Conservation (phyloP, 306 rosid genomes). For the Citrullus colocynthis region DNA sequence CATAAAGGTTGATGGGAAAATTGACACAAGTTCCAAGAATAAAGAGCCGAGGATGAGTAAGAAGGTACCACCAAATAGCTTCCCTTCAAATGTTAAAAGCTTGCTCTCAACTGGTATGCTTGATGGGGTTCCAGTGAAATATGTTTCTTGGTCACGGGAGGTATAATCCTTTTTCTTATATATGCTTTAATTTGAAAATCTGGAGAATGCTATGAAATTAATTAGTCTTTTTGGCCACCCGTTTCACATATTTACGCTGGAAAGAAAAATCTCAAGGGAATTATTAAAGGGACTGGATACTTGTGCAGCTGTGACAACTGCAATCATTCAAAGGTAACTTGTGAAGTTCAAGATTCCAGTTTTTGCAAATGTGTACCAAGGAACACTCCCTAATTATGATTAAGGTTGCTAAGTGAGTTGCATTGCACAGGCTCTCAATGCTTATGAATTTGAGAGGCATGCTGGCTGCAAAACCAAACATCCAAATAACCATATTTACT, state of each 20-base stretch:
- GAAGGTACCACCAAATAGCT: slow-evolving; percentile 74
- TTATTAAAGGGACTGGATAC: slow-evolving; percentile 87
- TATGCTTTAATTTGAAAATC: background rate
- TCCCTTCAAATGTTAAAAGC: slow-evolving; percentile 96
- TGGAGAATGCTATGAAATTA: background rate
- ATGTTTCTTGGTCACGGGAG: slow-evolving; percentile 91
- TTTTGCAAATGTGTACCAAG: background rate
- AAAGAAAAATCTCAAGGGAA: slow-evolving; percentile 63
- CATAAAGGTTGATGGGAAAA: slow-evolving; percentile 28
- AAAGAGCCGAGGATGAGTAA: slow-evolving; percentile 58
- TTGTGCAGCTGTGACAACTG: slow-evolving; percentile 78
- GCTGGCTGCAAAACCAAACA: slow-evolving; percentile 95
- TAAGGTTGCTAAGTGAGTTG: slow-evolving; percentile 21
- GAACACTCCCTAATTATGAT: background rate
- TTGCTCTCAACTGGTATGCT: slow-evolving; percentile 86
- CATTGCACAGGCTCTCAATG: slow-evolving; percentile 69
- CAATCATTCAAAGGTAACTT: slow-evolving; percentile 56
- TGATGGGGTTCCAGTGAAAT: slow-evolving; percentile 82
- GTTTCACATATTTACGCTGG: slow-evolving; percentile 13
- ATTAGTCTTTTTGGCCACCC: background rate
- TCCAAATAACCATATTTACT: slow-evolving; percentile 90
- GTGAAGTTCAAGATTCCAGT: slow-evolving; percentile 3
- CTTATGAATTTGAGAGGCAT: slow-evolving; percentile 92
- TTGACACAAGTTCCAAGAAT: slow-evolving; percentile 29
- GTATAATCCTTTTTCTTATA: slow-evolving; percentile 21